Evolutionary conservation across 176 grass and related monocot genomes (phyloP).

Genomic region (Saccharum spontaneum): DNA sequence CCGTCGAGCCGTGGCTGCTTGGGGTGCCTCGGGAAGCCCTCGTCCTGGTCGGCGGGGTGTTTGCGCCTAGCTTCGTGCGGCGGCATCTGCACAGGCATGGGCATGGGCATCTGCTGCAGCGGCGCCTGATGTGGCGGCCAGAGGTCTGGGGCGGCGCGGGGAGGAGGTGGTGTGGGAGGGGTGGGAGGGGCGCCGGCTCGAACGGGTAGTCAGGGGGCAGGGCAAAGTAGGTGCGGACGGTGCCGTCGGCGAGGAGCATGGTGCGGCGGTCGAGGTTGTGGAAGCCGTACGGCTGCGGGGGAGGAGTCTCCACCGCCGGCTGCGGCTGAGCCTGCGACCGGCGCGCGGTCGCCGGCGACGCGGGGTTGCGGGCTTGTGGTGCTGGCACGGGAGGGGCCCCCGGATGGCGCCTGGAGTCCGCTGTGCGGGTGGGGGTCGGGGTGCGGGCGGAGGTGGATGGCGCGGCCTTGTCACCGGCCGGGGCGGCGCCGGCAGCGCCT

Average conservation of each 20-base stretch:
- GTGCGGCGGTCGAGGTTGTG: constrained; percentile 69
- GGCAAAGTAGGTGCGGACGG: constrained; percentile 63
- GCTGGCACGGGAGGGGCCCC: background rate
- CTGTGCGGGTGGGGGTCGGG: constrained; percentile 30
- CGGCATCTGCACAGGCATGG: background rate
- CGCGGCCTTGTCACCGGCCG: constrained; percentile 34
- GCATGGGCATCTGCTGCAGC: constrained; percentile 19
- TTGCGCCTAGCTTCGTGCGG: constrained; percentile 51
- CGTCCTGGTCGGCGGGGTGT: constrained; percentile 45
- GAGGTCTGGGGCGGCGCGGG: constrained; percentile 31
- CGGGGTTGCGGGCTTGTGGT: constrained; percentile 33
- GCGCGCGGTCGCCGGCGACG: constrained; percentile 23
- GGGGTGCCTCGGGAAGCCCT: constrained; percentile 51
- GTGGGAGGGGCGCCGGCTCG: constrained; percentile 32
- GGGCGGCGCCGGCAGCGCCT: background rate
- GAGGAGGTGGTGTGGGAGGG: constrained; percentile 30
- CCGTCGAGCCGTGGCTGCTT: constrained; percentile 65
- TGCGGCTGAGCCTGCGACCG: constrained; percentile 16
- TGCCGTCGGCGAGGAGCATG: constrained; percentile 55
- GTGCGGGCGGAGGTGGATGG: constrained; percentile 38
- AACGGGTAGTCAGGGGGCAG: constrained; percentile 65
- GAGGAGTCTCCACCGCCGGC: constrained; percentile 37
- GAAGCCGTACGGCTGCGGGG: constrained; percentile 56
- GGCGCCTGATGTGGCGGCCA: constrained; percentile 47
- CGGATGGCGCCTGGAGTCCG: constrained; percentile 40